Evolutionary conservation across 2,329 filamentous ascomycete genomes (phyloP).

Genomic region (Diaporthe vaccinii): DNA sequence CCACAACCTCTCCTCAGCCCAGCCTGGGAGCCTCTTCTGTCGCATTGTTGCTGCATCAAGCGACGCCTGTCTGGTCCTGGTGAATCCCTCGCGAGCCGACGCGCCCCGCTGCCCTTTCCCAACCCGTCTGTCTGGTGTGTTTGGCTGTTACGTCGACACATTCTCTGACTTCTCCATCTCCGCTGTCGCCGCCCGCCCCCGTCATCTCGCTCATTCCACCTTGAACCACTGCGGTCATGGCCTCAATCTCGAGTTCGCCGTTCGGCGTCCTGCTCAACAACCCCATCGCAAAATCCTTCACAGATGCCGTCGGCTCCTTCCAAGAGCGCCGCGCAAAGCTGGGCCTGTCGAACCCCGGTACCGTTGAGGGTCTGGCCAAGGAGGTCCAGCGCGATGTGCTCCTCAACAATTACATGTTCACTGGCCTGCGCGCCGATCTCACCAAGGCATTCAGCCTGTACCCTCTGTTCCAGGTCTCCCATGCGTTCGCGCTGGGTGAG

Average conservation of each 20-base stretch:
- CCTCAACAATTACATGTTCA: slow-evolving; percentile 96
- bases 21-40: slow-evolving; percentile 25
- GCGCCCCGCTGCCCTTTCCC: slow-evolving; percentile 9
- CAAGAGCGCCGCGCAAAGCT: slow-evolving; percentile 88
- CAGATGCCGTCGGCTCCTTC: slow-evolving; percentile 85
- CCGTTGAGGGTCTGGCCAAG: slow-evolving; percentile 84
- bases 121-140: slow-evolving; percentile 32
- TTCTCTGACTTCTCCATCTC: slow-evolving; percentile 45
- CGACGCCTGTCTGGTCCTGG: slow-evolving; percentile 14
- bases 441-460: slow-evolving; percentile 96
- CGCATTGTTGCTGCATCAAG: slow-evolving; percentile 1
- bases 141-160: slow-evolving; percentile 45
- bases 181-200: slow-evolving; percentile 3
- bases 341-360: slow-evolving; percentile 91
- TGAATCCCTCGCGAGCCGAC: slow-evolving; percentile 25
- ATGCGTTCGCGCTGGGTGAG: slow-evolving; percentile 96
- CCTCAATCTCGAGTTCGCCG: slow-evolving; percentile 62
- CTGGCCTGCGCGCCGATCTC: slow-evolving; percentile 93
- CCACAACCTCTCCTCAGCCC: slow-evolving; percentile 9
- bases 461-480: slow-evolving; percentile 96
- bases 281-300: slow-evolving; percentile 75
- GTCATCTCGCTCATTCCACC: not conserved
- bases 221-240: slow-evolving; percentile 58
- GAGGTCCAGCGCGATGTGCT: slow-evolving; percentile 98
- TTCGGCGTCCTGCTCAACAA: slow-evolving; percentile 81